These are phyloP conservation scores for Malassezia sp. DNA, from an alignment of 1,284 basidiomycete species.

Conservation along the genomic window DNA sequence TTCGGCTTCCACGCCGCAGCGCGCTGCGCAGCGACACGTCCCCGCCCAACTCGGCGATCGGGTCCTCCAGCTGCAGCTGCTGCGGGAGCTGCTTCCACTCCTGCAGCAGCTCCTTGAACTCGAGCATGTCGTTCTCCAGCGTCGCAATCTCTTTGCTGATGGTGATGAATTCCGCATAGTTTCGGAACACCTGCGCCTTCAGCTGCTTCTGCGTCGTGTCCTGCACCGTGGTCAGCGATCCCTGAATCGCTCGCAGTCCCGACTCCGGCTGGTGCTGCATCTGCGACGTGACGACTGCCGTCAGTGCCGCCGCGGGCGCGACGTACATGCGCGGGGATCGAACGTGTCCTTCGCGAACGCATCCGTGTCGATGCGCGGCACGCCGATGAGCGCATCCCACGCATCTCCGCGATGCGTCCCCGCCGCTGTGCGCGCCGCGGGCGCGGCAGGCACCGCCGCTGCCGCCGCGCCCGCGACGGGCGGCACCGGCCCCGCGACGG, in stretches of 20 bases:
- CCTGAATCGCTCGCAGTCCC: slow-evolving; percentile 24
- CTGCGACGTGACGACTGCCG: slow-evolving; percentile 22
- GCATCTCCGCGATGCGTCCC: not conserved
- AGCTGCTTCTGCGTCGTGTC: slow-evolving; percentile 33
- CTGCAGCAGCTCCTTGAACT: slow-evolving; percentile 80
- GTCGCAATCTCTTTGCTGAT: slow-evolving; percentile 94
- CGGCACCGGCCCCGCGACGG: not conserved
- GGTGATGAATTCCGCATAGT: slow-evolving; percentile 84
- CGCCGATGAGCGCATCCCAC: slow-evolving; percentile 1
- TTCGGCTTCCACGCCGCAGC: slow-evolving; percentile 21
- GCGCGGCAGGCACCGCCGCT: not conserved
- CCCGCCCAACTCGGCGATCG: slow-evolving; percentile 11
- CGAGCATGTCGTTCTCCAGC: slow-evolving; percentile 93
- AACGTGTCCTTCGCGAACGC: slow-evolving; percentile 24
- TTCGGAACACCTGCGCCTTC: slow-evolving; percentile 40
- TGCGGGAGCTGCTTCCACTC: slow-evolving; percentile 61
- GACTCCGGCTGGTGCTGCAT: slow-evolving; percentile 31
- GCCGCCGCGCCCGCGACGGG: not conserved
- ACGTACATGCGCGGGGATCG: slow-evolving; percentile 33
- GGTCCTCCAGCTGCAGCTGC: slow-evolving; percentile 34
- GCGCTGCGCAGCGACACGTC: slow-evolving; percentile 8
- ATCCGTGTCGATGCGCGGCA: slow-evolving; percentile 18
- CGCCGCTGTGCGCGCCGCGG: not conserved
- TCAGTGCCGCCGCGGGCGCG: too few species aligned
- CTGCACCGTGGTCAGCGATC: slow-evolving; percentile 21